phyloP scores from a whole-genome alignment of 2,329 filamentous ascomycete genomes.

The Ceratocystis diversiconidia region DNA sequence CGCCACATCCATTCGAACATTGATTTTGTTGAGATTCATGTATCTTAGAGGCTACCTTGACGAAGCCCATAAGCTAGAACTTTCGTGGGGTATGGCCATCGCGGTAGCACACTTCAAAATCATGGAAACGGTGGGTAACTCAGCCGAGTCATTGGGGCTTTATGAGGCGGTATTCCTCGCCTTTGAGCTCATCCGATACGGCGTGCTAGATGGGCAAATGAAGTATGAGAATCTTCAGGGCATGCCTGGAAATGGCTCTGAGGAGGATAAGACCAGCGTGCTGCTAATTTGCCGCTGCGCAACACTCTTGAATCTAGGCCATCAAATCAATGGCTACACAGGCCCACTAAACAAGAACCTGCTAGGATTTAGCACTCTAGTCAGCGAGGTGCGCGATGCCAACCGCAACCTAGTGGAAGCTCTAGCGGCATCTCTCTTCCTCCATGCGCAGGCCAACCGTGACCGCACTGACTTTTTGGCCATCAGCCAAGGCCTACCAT shows the following conservation, averaged over 20 bases:
- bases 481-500: constrained; percentile 61
- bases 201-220: constrained; percentile 58
- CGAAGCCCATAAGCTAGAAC: constrained; percentile 56
- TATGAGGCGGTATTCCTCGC: constrained; percentile 72
- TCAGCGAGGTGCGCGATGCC: constrained; percentile 62
- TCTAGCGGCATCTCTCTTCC: constrained; percentile 62
- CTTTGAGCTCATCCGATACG: constrained; percentile 70
- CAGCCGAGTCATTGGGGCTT: constrained; percentile 34
- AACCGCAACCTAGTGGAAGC: constrained; percentile 77
- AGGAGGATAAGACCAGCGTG: constrained; percentile 63
- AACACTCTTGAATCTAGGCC: constrained; percentile 66
- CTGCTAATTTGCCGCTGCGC: constrained; percentile 77
- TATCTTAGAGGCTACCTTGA: constrained; percentile 79
- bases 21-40: constrained; percentile 77
- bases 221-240: constrained; percentile 41
- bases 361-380: constrained; percentile 71
- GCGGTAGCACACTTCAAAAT: constrained; percentile 52
- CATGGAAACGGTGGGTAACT: constrained; percentile 36
- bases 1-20: constrained; percentile 51
- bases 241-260: constrained; percentile 41
- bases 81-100: constrained; percentile 69
- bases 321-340: constrained; percentile 80
- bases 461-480: constrained; percentile 51
- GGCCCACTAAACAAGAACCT: constrained; percentile 85
- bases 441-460: constrained; percentile 65